Conservation (phyloP, 2,329 filamentous ascomycete genomes). For the Pseudogymnoascus sp. region DNA sequence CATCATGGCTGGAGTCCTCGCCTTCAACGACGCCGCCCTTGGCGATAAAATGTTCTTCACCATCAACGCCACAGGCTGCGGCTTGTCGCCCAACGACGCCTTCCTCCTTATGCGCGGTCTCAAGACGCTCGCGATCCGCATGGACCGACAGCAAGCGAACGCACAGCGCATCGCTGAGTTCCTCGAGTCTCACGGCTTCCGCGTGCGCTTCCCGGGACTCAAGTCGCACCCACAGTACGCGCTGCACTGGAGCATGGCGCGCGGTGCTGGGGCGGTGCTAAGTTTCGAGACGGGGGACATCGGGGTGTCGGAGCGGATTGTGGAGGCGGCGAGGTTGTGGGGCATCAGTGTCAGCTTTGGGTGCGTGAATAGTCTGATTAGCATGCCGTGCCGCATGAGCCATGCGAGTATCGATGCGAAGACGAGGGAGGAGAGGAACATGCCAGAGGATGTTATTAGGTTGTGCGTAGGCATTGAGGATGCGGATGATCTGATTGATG, state of each 20-base stretch:
- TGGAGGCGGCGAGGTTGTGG: conserved; percentile 85
- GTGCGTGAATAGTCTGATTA: conserved; percentile 96
- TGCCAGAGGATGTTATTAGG: conserved; percentile 95
- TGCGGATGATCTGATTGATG: conserved; percentile 81
- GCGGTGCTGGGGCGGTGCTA: conserved; percentile 86
- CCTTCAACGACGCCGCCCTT: conserved; percentile 71
- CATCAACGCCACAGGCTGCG: conserved; percentile 93
- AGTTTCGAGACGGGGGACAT: conserved; percentile 93
- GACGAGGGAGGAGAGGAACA: conserved; percentile 75
- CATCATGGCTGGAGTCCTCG: conserved; percentile 96
- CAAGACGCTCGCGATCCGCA: conserved; percentile 93
- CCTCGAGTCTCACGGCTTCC: conserved; percentile 83
- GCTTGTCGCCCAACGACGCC: conserved; percentile 87
- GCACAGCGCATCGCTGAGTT: conserved; percentile 87
- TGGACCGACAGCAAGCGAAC: conserved; percentile 96
- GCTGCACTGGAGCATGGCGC: conserved; percentile 89
- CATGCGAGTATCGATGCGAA: conserved; percentile 97
- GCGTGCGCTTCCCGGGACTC: conserved; percentile 87
- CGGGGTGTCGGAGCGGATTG: conserved; percentile 76
- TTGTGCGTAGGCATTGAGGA: conserved; percentile 97
- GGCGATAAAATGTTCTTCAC: conserved; percentile 92
- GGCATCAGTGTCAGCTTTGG: conserved; percentile 96
- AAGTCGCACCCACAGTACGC: conserved; percentile 95
- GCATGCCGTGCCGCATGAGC: conserved; percentile 99
- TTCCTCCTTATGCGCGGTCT: conserved; percentile 92